phyloP scores from a whole-genome alignment of 345 rosid genomes.

The Lagerstroemia speciosa region DNA sequence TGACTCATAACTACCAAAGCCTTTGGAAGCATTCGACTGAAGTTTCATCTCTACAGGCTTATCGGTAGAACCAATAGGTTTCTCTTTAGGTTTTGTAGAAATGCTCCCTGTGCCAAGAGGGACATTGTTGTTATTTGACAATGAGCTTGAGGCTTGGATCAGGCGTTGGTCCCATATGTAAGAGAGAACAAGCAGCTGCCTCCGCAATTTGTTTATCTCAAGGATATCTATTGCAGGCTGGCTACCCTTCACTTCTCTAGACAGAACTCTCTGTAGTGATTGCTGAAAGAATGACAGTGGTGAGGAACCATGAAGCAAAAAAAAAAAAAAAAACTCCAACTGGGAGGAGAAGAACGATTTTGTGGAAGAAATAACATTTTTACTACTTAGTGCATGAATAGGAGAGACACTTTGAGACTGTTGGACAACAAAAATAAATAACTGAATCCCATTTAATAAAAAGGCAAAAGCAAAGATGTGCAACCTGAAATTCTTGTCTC shows the following conservation, averaged over 20 bases:
- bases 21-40: conserved; percentile 27
- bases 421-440: not conserved
- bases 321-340: not conserved
- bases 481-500: conserved; percentile 73
- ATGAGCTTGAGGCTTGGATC: conserved; percentile 35
- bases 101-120: conserved; percentile 27
- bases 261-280: conserved; percentile 39
- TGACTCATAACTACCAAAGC: conserved; percentile 31
- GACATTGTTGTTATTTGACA: conserved; percentile 29
- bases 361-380: not conserved
- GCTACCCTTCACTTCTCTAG: conserved; percentile 33
- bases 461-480: not conserved
- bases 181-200: conserved; percentile 65
- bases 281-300: conserved; percentile 39
- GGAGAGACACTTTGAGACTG: not conserved
- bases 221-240: conserved; percentile 70
- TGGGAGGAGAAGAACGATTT: not conserved
- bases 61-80: conserved; percentile 34
- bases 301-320: not conserved
- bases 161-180: conserved; percentile 84
- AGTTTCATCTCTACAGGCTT: conserved; percentile 39
- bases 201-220: conserved; percentile 65
- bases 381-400: not conserved
- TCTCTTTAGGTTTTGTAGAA: conserved; percentile 28
- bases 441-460: not conserved